Evolutionary conservation across 2,329 filamentous ascomycete genomes (phyloP), one percentile per base, ranked within the genome.

Genomic region (Samsoniella hepiali): DNA sequence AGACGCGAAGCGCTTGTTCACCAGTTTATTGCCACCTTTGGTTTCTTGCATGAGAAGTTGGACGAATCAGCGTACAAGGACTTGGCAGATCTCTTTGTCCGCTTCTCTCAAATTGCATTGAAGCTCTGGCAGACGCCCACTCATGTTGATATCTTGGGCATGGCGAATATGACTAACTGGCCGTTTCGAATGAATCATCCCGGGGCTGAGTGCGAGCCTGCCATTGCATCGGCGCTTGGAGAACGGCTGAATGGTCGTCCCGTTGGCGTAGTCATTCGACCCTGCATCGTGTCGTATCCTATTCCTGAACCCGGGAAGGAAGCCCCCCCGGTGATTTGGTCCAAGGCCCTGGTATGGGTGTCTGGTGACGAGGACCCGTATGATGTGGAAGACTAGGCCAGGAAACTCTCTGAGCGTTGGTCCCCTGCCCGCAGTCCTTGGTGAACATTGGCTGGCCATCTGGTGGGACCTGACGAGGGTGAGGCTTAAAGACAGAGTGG

Each of bases 291-390:
- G n/a, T 61, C 58, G 1, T 0, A 11, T 0, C n/a, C 49, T 4
- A 22, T 51, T 13, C 10, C 22, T 1, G 10, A 44, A 9, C 3
- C 58, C 2, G 49, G 49, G 2, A 9, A 61, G 7, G 0, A 29
- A 2, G 1, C 0, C 10, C 1, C 27, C 4, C 3, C 36, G 3
- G 58, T 61, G 7, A 8, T 62, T n/a, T 62, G 59, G 59, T 62
- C 59, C 7, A 62, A 62, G 11, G 59, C 59, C 13, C 7, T 55
- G 31, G 59, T 49, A 0, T 62, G 59, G 59, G 59, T 62, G 15
- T 62, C 59, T 2, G 10, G 32, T 1, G 8, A 61, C n/a, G 17
- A 9, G 1, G 49, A 44, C 31, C 58, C 58, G 2, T 29, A 44
- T 11, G 56, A 40, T 17, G 27, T 36, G 5, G 9, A 40, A 22